A percentile compares a stretch with the other conserved stretches of the same genome.
Evolutionary conservation across 2,329 filamentous ascomycete genomes (phyloP).

Genomic region (Aspergillus jensenii): DNA sequence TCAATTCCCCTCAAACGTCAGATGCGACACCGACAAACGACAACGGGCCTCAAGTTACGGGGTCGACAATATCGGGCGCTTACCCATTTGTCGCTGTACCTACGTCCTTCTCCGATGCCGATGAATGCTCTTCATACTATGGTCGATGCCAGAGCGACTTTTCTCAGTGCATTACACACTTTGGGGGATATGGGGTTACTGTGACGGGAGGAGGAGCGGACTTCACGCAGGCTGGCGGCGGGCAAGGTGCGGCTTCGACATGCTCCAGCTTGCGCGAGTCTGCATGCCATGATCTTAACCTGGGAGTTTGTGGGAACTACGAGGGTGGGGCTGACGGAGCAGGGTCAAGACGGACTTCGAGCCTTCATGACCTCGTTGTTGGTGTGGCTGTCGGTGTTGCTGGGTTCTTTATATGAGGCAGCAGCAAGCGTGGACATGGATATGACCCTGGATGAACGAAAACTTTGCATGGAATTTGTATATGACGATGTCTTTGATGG

Average conservation of each 20-base stretch:
- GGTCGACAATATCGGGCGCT: slow-evolving; percentile 48
- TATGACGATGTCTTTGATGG: slow-evolving; percentile 2
- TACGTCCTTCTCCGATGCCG: slow-evolving; percentile 53
- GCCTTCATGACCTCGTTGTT: slow-evolving; percentile 43
- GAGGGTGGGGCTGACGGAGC: slow-evolving; percentile 28
- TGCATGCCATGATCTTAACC: slow-evolving; percentile 51
- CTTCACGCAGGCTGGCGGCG: slow-evolving; percentile 48
- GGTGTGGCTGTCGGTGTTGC: slow-evolving; percentile 48
- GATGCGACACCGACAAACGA: slow-evolving; percentile 26
- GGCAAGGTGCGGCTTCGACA: slow-evolving; percentile 43
- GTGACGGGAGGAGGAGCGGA: slow-evolving; percentile 51
- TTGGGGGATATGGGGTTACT: slow-evolving; percentile 54
- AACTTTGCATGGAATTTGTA: not conserved
- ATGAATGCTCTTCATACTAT: slow-evolving; percentile 55
- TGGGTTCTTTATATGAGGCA: slow-evolving; percentile 42
- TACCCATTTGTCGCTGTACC: slow-evolving; percentile 56
- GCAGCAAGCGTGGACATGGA: slow-evolving; percentile 1
- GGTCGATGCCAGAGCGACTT: slow-evolving; percentile 52
- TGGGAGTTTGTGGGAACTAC: slow-evolving; percentile 45
- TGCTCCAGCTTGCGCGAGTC: slow-evolving; percentile 47
- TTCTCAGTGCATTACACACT: slow-evolving; percentile 42
- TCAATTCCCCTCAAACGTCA: slow-evolving; percentile 36
- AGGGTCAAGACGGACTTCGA: slow-evolving; percentile 31
- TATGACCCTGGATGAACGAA: not conserved
- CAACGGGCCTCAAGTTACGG: slow-evolving; percentile 27